These are phyloP conservation scores for Neurospora sp. DNA, from an alignment of 495 filamentous ascomycete species.

Conservation along the genomic window DNA sequence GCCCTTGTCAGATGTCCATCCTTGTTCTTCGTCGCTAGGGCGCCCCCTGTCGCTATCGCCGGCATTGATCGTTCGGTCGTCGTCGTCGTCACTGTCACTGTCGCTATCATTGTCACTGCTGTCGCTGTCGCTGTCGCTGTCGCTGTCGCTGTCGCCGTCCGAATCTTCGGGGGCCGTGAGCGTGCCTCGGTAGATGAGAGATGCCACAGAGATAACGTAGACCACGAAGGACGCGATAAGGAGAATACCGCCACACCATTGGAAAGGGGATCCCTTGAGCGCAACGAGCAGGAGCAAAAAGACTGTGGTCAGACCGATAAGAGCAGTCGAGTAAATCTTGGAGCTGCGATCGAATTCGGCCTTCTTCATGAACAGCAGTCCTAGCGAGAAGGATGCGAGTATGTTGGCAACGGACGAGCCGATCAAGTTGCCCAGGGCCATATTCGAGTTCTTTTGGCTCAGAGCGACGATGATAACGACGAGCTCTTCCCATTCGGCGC, in stretches of 20 bases:
- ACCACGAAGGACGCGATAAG: conserved; percentile 34
- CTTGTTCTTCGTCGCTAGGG: not conserved
- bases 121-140: conserved; percentile 20
- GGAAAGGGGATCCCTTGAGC: conserved; percentile 4
- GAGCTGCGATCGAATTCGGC: conserved; percentile 35
- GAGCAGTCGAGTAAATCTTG: conserved; percentile 35
- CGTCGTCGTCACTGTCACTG: conserved; percentile 13
- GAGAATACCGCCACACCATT: conserved; percentile 23
- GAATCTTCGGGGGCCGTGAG: conserved; percentile 26
- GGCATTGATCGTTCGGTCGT: not conserved
- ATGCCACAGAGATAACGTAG: conserved; percentile 38
- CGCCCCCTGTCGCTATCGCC: conserved; percentile 26
- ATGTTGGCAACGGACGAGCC: conserved; percentile 48
- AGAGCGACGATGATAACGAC: conserved; percentile 43
- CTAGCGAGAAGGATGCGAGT: conserved; percentile 46
- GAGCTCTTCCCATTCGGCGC: conserved; percentile 52
- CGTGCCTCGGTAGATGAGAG: conserved; percentile 36
- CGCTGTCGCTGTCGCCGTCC: conserved; percentile 8
- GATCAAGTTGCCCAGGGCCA: conserved; percentile 47
- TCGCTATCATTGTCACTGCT: conserved; percentile 15
- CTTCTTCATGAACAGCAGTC: conserved; percentile 30
- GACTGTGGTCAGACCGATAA: conserved; percentile 28
- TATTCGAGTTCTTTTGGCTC: conserved; percentile 30
- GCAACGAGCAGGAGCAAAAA: no score
- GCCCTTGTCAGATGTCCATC: not conserved